phyloP scores from a whole-genome alignment of 2,329 filamentous ascomycete genomes.

The Alternaria atra region DNA sequence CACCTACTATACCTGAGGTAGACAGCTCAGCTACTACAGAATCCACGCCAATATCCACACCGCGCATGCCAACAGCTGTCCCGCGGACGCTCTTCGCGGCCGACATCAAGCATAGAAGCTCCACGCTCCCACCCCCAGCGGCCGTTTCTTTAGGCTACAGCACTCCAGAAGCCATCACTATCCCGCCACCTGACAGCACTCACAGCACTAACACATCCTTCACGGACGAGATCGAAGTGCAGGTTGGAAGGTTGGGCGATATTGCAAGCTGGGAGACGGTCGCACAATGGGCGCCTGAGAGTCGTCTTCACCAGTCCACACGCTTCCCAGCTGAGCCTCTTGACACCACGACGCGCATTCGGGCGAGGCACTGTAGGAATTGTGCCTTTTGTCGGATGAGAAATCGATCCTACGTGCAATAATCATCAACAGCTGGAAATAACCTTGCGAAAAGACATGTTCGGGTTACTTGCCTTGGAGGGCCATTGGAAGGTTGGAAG shows the following conservation, averaged over 20 bases:
- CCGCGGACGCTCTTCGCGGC: background rate
- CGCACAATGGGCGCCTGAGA: background rate
- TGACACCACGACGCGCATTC: slow-evolving; percentile 15
- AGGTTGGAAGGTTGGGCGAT: background rate
- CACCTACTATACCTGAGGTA: background rate
- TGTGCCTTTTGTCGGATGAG: slow-evolving; percentile 25
- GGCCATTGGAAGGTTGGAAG: background rate
- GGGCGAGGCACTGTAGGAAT: slow-evolving; percentile 11
- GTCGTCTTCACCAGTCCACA: background rate
- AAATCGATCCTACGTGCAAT: background rate
- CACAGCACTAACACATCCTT: background rate
- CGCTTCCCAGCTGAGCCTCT: background rate
- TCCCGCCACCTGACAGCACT: background rate
- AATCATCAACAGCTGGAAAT: background rate
- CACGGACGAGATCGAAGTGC: background rate
- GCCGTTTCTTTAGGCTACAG: background rate
- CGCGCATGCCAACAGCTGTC: background rate
- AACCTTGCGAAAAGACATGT: too few species aligned
- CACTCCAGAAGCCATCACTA: background rate
- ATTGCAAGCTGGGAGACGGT: background rate
- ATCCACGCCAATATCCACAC: slow-evolving; percentile 1
- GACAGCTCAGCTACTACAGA: background rate
- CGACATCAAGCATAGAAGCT: background rate
- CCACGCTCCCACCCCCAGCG: background rate
- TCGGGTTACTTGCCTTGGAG: background rate